Evolutionary conservation across 2,329 filamentous ascomycete species (phyloP).

Genomic region (Cyclaneusma minus): DNA sequence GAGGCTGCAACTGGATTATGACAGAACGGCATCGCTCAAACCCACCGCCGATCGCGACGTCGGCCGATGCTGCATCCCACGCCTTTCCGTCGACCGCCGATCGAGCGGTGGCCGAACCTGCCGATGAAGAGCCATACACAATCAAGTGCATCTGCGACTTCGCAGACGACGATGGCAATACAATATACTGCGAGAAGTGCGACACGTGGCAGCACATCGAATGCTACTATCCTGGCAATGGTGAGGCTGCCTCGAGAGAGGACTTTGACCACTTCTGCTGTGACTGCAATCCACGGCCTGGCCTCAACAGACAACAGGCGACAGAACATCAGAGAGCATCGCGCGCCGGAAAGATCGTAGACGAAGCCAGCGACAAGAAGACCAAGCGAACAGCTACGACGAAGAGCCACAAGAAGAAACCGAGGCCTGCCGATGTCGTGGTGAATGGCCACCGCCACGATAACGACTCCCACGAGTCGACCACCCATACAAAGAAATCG

Average conservation of each 20-base stretch:
- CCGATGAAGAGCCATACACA: slow-evolving; percentile 70
- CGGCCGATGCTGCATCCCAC: slow-evolving; percentile 13
- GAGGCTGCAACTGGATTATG: slow-evolving; percentile 22
- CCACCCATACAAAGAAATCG: slow-evolving; percentile 56
- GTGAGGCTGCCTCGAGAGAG: slow-evolving; percentile 53
- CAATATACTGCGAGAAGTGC: slow-evolving; percentile 89
- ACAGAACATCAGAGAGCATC: slow-evolving; percentile 53
- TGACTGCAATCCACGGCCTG: slow-evolving; percentile 67
- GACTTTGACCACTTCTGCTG: slow-evolving; percentile 72
- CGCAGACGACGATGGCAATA: slow-evolving; percentile 90
- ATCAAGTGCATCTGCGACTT: slow-evolving; percentile 97
- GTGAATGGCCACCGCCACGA: slow-evolving; percentile 51
- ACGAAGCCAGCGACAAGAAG: slow-evolving; percentile 50
- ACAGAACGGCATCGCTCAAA: slow-evolving; percentile 20
- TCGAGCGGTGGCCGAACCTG: slow-evolving; percentile 31
- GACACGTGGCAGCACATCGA: slow-evolving; percentile 97
- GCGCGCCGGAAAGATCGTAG: slow-evolving; percentile 35
- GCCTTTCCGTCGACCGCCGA: slow-evolving; percentile 9
- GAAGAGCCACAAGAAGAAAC: slow-evolving; percentile 81
- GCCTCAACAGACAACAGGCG: slow-evolving; percentile 62
- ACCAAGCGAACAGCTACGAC: slow-evolving; percentile 55
- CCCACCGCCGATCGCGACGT: slow-evolving; percentile 20
- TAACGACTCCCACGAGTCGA: slow-evolving; percentile 31
- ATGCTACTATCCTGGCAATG: slow-evolving; percentile 75
- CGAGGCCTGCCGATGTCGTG: slow-evolving; percentile 52